Percentiles rank a stretch among this genome's conserved stretches.
These are phyloP conservation scores for Dryas drummondii DNA, from an alignment of 306 rosid species.

Conservation along the genomic window DNA sequence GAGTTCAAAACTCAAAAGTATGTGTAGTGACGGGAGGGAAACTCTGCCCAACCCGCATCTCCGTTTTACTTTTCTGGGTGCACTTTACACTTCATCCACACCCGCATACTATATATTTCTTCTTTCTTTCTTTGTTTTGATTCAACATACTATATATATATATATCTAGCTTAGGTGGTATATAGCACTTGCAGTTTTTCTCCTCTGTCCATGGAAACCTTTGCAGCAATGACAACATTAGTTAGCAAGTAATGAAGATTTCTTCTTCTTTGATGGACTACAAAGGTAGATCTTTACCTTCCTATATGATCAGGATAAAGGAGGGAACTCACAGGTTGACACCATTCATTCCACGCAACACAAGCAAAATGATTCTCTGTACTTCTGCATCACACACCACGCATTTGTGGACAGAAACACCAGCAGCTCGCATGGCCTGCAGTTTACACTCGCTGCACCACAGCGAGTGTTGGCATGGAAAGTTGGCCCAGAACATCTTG, in stretches of 20 bases:
- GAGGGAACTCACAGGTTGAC: slow-evolving; percentile 25
- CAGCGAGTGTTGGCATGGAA: slow-evolving; percentile 41
- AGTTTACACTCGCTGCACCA: slow-evolving; percentile 42
- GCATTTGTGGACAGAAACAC: slow-evolving; percentile 34
- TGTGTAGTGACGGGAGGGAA: background rate
- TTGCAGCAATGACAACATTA: background rate
- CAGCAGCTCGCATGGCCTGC: slow-evolving; percentile 25
- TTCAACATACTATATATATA: background rate
- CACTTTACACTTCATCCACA: background rate
- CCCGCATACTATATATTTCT: background rate
- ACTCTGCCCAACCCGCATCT: slow-evolving; percentile 5
- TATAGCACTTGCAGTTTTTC: background rate
- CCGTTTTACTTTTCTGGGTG: background rate
- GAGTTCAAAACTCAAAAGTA: slow-evolving; percentile 7
- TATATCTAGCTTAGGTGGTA: background rate
- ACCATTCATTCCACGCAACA: background rate
- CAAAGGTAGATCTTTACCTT: slow-evolving; percentile 21
- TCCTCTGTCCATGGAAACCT: slow-evolving; percentile 3
- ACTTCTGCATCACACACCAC: slow-evolving; percentile 39
- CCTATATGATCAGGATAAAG: slow-evolving; percentile 11
- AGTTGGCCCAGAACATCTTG: slow-evolving; percentile 38
- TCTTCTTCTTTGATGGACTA: slow-evolving; percentile 22
- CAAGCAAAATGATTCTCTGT: slow-evolving; percentile 12
- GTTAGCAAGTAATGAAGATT: background rate
- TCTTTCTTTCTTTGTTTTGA: background rate